Conservation (phyloP, 2,329 filamentous ascomycete genomes). For the Fusarium chlamydosporum region DNA sequence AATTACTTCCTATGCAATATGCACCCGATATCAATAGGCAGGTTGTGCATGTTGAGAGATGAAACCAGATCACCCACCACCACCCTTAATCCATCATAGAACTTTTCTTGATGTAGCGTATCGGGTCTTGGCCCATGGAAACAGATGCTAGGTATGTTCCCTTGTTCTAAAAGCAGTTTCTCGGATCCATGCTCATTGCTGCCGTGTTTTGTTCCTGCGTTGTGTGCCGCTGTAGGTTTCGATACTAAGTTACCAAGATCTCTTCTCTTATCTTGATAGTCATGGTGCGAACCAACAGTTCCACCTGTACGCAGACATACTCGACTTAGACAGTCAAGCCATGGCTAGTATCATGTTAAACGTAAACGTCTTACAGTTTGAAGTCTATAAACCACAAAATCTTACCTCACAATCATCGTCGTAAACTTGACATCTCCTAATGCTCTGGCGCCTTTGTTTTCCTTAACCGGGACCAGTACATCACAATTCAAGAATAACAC, state of each 20-base stretch:
- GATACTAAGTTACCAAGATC: slow-evolving; percentile 14
- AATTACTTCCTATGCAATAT: too few species aligned
- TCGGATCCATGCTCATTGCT: slow-evolving; percentile 18
- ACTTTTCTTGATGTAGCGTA: slow-evolving; percentile 1
- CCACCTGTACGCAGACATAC: neutral
- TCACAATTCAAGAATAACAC: neutral
- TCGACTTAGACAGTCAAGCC: too few species aligned
- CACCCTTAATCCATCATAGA: neutral
- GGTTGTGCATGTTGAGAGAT: neutral
- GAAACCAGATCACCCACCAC: neutral
- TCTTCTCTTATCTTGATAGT: slow-evolving; percentile 20
- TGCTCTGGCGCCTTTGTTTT: neutral
- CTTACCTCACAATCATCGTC: neutral
- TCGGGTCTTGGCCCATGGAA: neutral
- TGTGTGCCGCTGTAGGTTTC: slow-evolving; percentile 1
- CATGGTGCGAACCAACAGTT: slow-evolving; percentile 15
- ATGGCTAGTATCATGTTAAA: neutral
- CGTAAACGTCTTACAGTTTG: too few species aligned
- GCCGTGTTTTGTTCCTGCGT: slow-evolving; percentile 22
- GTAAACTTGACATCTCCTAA: neutral
- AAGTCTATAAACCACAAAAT: neutral
- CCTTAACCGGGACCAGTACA: neutral
- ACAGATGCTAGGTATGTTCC: neutral
- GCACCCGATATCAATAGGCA: neutral
- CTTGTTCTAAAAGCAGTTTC: slow-evolving; percentile 35